A percentile compares a stretch with the other conserved stretches of the same genome.
Conservation (phyloP, 768 basidiomycete genomes). For the Termitomyces sp. region DNA sequence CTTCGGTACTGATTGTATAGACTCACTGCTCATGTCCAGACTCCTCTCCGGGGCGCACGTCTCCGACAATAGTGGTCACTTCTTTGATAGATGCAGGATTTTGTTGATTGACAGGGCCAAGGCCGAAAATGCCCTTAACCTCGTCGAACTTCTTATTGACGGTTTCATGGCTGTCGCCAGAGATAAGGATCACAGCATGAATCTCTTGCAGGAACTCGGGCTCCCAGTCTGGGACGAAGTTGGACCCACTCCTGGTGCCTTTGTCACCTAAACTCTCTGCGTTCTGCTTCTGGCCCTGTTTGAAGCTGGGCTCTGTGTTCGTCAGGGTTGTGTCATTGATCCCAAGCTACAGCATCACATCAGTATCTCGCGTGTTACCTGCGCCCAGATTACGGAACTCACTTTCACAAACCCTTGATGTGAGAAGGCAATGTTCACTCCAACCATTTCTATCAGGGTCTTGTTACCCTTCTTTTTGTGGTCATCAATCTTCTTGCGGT, state of each 20-base stretch:
- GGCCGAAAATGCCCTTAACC: conserved; percentile 31
- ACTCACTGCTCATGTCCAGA: conserved; percentile 44
- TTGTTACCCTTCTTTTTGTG: conserved; percentile 30
- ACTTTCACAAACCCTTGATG: conserved; percentile 40
- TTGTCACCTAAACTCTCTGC: conserved; percentile 35
- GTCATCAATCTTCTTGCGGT: conserved; percentile 32
- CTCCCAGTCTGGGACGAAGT: conserved; percentile 41
- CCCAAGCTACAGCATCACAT: conserved; percentile 24
- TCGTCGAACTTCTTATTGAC: conserved; percentile 29
- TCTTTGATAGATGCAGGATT: conserved; percentile 29
- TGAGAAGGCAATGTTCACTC: conserved; percentile 52
- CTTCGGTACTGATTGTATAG: not conserved
- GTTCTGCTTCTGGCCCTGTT: conserved; percentile 34
- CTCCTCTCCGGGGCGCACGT: conserved; percentile 37
- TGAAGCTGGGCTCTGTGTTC: conserved; percentile 26
- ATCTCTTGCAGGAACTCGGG: conserved; percentile 37
- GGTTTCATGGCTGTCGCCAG: conserved; percentile 36
- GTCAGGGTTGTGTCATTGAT: conserved; percentile 34
- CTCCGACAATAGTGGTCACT: conserved; percentile 30
- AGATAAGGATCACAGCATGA: conserved; percentile 45
- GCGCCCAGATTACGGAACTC: not conserved
- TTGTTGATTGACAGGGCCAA: conserved; percentile 10
- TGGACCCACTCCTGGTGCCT: conserved; percentile 15
- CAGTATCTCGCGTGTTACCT: not conserved
- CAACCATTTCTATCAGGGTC: conserved; percentile 31